A percentile compares a stretch with the other conserved stretches of the same genome.
Evolutionary conservation across 2,329 filamentous ascomycete species (phyloP).

Genomic region (Nothophaeocryptopus gaeumannii): DNA sequence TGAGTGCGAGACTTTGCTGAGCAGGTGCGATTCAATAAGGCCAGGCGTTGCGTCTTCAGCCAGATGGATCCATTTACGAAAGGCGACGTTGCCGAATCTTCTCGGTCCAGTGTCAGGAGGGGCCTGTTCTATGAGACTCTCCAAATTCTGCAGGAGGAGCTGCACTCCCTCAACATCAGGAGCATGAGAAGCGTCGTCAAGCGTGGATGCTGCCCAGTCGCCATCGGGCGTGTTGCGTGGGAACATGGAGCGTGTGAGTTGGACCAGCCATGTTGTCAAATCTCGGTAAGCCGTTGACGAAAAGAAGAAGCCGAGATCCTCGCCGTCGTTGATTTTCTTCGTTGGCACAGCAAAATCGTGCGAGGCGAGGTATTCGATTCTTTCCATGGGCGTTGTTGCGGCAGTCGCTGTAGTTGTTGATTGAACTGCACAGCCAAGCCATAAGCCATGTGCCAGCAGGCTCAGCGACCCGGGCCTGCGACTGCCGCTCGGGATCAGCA

Average conservation of each 20-base stretch:
- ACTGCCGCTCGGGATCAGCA: not conserved
- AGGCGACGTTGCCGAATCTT: conserved; percentile 88
- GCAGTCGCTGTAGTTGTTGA: not conserved
- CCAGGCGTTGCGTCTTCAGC: conserved; percentile 59
- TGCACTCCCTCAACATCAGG: conserved; percentile 61
- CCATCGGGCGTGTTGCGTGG: conserved; percentile 55
- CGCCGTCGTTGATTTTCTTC: conserved; percentile 81
- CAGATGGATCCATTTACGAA: conserved; percentile 75
- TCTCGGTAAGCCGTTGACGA: conserved; percentile 79
- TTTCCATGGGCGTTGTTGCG: not conserved
- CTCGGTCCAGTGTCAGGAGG: conserved; percentile 83
- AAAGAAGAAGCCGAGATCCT: conserved; percentile 79
- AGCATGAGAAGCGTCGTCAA: conserved; percentile 52
- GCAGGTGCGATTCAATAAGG: conserved; percentile 40
- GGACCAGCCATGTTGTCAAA: conserved; percentile 81
- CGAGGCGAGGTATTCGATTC: conserved; percentile 10
- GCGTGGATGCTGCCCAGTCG: conserved; percentile 19
- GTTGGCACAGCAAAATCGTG: conserved; percentile 61
- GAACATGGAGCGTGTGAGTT: conserved; percentile 84
- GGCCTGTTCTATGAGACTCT: conserved; percentile 68
- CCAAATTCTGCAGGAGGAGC: conserved; percentile 62
- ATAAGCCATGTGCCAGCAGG: too few species aligned
- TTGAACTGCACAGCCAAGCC: not conserved
- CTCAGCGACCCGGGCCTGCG: not conserved
- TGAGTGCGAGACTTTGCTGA: conserved; percentile 43